Evolutionary conservation across 106 monocot species (phyloP), one percentile per base, ranked within the genome.

Genomic region (Dendrobium chrysotoxum): DNA sequence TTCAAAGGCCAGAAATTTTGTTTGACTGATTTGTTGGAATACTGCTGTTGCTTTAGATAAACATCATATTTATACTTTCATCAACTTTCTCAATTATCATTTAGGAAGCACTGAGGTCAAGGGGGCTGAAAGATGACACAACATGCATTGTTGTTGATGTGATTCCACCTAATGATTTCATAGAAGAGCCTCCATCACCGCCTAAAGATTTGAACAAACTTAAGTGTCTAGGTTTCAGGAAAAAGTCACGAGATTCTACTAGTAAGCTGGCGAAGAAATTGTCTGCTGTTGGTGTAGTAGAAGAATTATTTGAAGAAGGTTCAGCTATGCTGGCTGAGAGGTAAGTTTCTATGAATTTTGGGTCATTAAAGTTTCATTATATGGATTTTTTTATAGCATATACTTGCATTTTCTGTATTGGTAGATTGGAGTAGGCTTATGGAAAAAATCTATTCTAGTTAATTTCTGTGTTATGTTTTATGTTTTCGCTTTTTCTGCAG

Each of bases 271-370:
- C 91, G 18, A 95, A 90, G 79, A 92, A 88, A 64, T 77, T 89
- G 26, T 87, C 91, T 89, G 85, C 89, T 40, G 84, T 86, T 28
- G 87, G 91, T 77, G 87, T 90, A 26, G 95, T 99, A 3, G 99
- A 99, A 79, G 99, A 99, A 78, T 71, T 99, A 79, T 99, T 99
- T 83, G 99, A 99, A 87, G 99, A 99, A 95, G 99, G 99, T 83
- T 99, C 99, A 40, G 99, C 99, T 21, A 99, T 95, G 93, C 90
- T 99, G 40, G 85, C 99, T 20, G 99, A 99, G 80, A 93, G 99
- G 99, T 95, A 35, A 44, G 80, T 77, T 47, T 40, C 18, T 1
- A 18, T 76, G 6, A 40, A 79, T 7, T 35, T 78, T 15, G 18
- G 13, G 46, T 77, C 12, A 46, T 77, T 77, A 53, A 26, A 28